Evolutionary conservation across 306 rosid genomes (phyloP).

Genomic region (Cucumis hystrix): DNA sequence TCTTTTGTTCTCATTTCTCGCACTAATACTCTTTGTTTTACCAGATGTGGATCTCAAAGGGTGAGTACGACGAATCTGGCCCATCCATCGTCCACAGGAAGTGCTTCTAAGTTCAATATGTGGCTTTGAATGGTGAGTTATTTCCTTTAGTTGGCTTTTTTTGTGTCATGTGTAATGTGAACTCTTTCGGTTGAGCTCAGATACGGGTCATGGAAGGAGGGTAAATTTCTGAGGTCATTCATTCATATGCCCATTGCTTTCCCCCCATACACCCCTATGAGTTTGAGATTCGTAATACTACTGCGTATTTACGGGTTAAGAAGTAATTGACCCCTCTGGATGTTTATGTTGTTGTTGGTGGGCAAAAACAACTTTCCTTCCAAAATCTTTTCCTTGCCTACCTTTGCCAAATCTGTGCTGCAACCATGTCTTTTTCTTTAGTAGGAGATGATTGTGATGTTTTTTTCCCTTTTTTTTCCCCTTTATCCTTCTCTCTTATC

Average conservation of each 20-base stretch:
- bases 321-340: slow-evolving; percentile 25
- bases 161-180: slow-evolving; percentile 58
- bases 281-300: slow-evolving; percentile 2
- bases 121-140: slow-evolving; percentile 55
- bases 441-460: slow-evolving; percentile 63
- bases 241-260: slow-evolving; percentile 22
- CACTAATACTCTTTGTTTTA: background rate
- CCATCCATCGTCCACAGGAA: slow-evolving; percentile 97
- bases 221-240: slow-evolving; percentile 15
- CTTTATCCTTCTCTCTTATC: background rate
- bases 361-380: slow-evolving; percentile 26
- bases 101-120: slow-evolving; percentile 58
- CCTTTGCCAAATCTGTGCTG: slow-evolving; percentile 27
- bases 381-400: background rate
- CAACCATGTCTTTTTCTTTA: slow-evolving; percentile 29
- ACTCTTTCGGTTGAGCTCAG: slow-evolving; percentile 41
- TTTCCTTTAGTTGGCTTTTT: slow-evolving; percentile 55
- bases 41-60: slow-evolving; percentile 97
- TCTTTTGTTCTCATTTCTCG: background rate
- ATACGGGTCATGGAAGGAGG: slow-evolving; percentile 25
- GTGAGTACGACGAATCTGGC: slow-evolving; percentile 91
- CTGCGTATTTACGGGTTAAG: slow-evolving; percentile 5
- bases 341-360: slow-evolving; percentile 18
- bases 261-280: background rate
- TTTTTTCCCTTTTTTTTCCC: slow-evolving; percentile 25